Evolutionary conservation across 2,329 filamentous ascomycete species (phyloP), one percentile per base, ranked within the genome.

Genomic region (Ophiostoma pallidulum): DNA sequence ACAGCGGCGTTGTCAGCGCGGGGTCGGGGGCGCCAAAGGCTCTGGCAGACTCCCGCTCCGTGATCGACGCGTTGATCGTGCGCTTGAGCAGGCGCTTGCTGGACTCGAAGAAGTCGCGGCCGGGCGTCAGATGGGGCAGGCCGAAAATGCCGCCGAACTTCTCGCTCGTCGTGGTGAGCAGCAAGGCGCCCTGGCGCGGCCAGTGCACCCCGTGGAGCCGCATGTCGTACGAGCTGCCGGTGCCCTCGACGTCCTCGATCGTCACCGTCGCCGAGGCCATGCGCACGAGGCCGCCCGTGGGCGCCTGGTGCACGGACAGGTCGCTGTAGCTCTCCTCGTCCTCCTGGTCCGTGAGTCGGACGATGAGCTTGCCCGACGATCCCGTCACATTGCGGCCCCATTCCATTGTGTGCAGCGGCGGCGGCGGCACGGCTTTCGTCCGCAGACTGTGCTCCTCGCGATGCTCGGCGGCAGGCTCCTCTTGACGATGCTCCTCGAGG

Each of bases 81-180:
- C 75, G 71, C 57, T 91, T 86, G 31, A 97, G 70, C 14, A 94
- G 67, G 43, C 69, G 68, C 59, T 82, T 63, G 66, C 79, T 72
- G 51, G 75, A 72, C 59, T 67, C 62, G 61, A 78, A 79, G 59
- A 74, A 80, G 41, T 77, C 69, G 4, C 68, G 60, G 18, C 69
- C 64, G 0, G 86, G 75, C 1, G 85, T 73, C 44, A 98, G 74
- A 63, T 97, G 89, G 22, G 92, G 90, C 40, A 97, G 69, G 3
- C 82, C 85, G 62, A 94, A 94, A 48, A 97, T 82, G 37, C 92
- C 90, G n/a, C 84, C 80, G 59, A 92, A 92, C 68, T 94, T 96
- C 60, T 95, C 86, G 63, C 89, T 96, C 41, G 89, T 91, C 1
- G 91, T 96, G 2, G 84, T 86, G 60, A 97, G 69, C 31, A 97